Evolutionary conservation across 2,329 filamentous ascomycete species (phyloP).

Genomic region (Epichloe brachyelytri): DNA sequence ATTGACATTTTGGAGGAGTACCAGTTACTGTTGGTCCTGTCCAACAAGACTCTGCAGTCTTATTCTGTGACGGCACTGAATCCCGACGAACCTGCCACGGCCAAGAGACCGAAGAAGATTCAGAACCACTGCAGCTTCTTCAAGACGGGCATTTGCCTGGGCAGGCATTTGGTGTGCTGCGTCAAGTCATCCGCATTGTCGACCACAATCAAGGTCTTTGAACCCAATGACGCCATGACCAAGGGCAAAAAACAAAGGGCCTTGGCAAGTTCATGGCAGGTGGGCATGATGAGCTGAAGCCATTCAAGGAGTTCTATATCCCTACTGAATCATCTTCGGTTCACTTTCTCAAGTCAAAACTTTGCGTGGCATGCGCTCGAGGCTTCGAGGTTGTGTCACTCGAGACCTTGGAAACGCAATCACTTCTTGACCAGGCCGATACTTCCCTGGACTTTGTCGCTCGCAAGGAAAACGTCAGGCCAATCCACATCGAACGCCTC

Average conservation of each 20-base stretch:
- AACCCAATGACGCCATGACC: conserved; percentile 87
- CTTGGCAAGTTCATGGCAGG: conserved; percentile 90
- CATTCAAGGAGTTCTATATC: conserved; percentile 98
- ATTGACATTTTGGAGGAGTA: conserved; percentile 96
- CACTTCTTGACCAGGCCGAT: conserved; percentile 90
- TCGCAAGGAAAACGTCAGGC: conserved; percentile 82
- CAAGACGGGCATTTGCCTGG: conserved; percentile 89
- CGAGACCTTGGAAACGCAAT: conserved; percentile 96
- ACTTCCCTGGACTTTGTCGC: conserved; percentile 96
- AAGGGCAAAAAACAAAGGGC: conserved; percentile 90
- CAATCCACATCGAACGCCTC: conserved; percentile 93
- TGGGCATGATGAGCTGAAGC: conserved; percentile 87
- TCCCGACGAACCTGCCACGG: conserved; percentile 64
- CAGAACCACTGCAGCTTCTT: conserved; percentile 97
- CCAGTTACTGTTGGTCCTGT: conserved; percentile 76
- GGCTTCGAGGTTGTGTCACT: conserved; percentile 96
- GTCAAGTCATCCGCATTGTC: conserved; percentile 90
- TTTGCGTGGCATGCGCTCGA: conserved; percentile 89
- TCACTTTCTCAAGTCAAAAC: conserved; percentile 90
- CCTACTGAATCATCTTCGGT: conserved; percentile 96
- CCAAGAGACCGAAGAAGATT: conserved; percentile 88
- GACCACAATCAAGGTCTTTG: conserved; percentile 97
- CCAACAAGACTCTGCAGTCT: conserved; percentile 85
- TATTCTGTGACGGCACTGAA: conserved; percentile 82
- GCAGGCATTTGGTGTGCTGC: conserved; percentile 87